phyloP scores from a whole-genome alignment of 441 rosid genomes.

The Erysimum cheiri region DNA sequence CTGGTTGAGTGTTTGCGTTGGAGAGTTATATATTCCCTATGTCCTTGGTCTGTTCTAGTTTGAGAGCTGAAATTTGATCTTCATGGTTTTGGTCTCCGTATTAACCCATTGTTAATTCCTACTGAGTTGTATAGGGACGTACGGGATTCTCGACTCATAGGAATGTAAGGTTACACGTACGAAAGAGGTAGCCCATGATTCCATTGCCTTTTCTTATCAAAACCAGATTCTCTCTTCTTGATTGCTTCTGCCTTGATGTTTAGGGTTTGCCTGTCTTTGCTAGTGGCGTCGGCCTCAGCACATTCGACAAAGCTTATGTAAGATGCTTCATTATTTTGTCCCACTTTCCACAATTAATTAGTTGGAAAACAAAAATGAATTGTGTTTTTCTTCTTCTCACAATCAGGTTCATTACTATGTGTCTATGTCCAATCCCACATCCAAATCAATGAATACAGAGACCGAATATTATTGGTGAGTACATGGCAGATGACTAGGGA shows the following conservation, averaged over 20 bases:
- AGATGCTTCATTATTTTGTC: constrained; percentile 39
- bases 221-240: background rate
- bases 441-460: constrained; percentile 95
- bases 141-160: constrained; percentile 90
- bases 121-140: constrained; percentile 67
- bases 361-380: constrained; percentile 4
- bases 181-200: constrained; percentile 73
- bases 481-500: constrained; percentile 16
- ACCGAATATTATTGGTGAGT: constrained; percentile 83
- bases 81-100: constrained; percentile 41
- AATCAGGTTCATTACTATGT: constrained; percentile 83
- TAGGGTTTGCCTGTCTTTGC: constrained; percentile 96
- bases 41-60: background rate
- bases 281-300: constrained; percentile 83
- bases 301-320: constrained; percentile 96
- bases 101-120: constrained; percentile 92
- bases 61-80: constrained; percentile 3
- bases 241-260: constrained; percentile 34
- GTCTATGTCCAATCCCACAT: constrained; percentile 93
- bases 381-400: constrained; percentile 23
- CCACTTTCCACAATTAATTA: background rate
- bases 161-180: constrained; percentile 96
- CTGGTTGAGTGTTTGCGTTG: constrained; percentile 82
- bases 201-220: constrained; percentile 23
- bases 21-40: constrained; percentile 57